A percentile compares a stretch with the other conserved stretches of the same genome.
phyloP scores from a whole-genome alignment of 2,329 filamentous ascomycete species.

The Phyllosticta paracitricarpa region DNA sequence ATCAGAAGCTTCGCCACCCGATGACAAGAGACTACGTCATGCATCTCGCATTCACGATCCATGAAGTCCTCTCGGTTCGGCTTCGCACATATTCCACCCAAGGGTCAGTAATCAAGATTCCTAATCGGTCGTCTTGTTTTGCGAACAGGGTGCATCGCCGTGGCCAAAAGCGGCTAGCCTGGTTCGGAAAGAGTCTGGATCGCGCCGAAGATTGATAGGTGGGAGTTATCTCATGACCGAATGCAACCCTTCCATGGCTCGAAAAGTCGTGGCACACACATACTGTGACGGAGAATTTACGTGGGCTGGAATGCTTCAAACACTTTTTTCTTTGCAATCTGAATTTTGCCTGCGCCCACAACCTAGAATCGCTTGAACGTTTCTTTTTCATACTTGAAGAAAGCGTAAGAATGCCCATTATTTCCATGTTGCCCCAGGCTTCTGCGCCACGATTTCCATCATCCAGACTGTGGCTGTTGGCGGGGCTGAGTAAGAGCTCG shows the following conservation, averaged over 20 bases:
- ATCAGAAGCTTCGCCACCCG: neutral
- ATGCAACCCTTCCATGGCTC: too few relatives aligned
- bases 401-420: too few relatives aligned
- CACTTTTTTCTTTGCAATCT: neutral
- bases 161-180: neutral
- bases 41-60: neutral
- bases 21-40: neutral
- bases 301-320: too few relatives aligned
- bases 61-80: neutral
- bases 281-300: neutral
- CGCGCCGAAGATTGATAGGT: neutral
- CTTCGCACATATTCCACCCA: neutral
- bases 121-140: neutral
- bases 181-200: neutral
- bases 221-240: neutral
- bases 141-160: neutral
- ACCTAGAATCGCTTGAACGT: too few relatives aligned
- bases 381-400: too few relatives aligned
- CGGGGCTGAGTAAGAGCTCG: neutral
- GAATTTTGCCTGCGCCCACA: neutral
- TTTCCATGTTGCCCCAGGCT: neutral
- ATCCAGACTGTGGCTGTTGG: neutral
- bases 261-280: neutral
- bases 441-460: neutral
- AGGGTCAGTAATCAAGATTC: neutral